These are phyloP conservation scores for Closterium sp. DNA, from an alignment of 139 green algal species.

Conservation along the genomic window DNA sequence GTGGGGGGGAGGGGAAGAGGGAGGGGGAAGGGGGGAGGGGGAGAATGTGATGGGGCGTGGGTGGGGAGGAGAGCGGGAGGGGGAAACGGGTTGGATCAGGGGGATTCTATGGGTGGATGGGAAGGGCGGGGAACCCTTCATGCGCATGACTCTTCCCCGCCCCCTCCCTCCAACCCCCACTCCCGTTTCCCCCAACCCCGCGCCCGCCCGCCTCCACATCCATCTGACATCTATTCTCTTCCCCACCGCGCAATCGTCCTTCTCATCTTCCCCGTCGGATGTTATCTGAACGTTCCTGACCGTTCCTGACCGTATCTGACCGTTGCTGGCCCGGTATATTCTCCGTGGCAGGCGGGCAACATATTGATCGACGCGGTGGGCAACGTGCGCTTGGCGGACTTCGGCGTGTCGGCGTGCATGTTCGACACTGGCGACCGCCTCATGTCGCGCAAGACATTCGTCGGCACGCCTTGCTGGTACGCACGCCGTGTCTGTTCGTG, in stretches of 20 bases:
- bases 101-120: neutral
- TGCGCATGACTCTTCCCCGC: too few species aligned
- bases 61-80: neutral
- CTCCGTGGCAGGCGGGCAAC: slow-evolving; percentile 86
- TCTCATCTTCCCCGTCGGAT: too few species aligned
- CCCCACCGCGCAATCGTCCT: too few species aligned
- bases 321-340: slow-evolving; percentile 3
- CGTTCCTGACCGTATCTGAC: too few species aligned
- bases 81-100: neutral
- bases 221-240: neutral
- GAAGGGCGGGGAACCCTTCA: too few species aligned
- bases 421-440: slow-evolving; percentile 65
- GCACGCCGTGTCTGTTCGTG: neutral
- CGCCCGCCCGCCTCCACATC: too few species aligned
- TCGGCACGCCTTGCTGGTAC: slow-evolving; percentile 89
- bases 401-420: slow-evolving; percentile 90
- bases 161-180: neutral
- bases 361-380: slow-evolving; percentile 92
- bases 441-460: slow-evolving; percentile 64
- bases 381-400: slow-evolving; percentile 90
- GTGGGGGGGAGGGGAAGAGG: neutral
- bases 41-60: neutral
- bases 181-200: neutral
- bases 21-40: neutral
- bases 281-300: too few species aligned